Evolutionary conservation across 345 rosid species (phyloP).

Genomic region (Murraya koenigii): DNA sequence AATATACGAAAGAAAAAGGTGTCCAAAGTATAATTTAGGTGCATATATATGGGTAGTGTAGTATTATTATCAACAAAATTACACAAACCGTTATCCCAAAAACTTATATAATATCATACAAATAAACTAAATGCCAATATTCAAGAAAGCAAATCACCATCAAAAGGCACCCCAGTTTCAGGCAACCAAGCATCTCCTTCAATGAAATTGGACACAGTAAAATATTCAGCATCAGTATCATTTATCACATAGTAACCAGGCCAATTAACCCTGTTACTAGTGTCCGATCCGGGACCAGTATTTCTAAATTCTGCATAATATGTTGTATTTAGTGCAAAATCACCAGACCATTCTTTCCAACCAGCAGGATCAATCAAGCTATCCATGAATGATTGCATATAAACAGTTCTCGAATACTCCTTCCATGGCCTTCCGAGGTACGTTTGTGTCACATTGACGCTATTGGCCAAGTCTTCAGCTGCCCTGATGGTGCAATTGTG

Average conservation of each 20-base stretch:
- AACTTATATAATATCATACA: neutral
- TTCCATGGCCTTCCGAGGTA: conserved; percentile 43
- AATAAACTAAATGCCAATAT: neutral
- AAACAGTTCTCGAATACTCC: conserved; percentile 33
- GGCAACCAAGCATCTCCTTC: conserved; percentile 30
- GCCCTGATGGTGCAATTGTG: conserved; percentile 30
- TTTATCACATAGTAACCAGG: conserved; percentile 20
- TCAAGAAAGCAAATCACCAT: conserved; percentile 15
- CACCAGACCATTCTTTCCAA: conserved; percentile 29
- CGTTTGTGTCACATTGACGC: conserved; percentile 10
- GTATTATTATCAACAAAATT: neutral
- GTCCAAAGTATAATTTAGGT: too few relatives aligned
- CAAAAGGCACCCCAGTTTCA: conserved; percentile 28
- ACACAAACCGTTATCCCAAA: neutral
- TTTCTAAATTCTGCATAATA: conserved; percentile 38
- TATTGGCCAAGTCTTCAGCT: conserved; percentile 17
- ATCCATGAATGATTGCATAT: conserved; percentile 31
- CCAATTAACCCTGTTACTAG: conserved; percentile 20
- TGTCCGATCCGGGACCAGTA: conserved; percentile 24
- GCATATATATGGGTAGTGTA: neutral
- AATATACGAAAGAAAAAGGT: too few relatives aligned
- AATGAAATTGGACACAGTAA: conserved; percentile 22
- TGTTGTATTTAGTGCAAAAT: conserved; percentile 24
- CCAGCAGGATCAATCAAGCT: conserved; percentile 26
- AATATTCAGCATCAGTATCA: conserved; percentile 22